Evolutionary conservation across 2,329 filamentous ascomycete species (phyloP).

Genomic region (Aspergillus sp.): DNA sequence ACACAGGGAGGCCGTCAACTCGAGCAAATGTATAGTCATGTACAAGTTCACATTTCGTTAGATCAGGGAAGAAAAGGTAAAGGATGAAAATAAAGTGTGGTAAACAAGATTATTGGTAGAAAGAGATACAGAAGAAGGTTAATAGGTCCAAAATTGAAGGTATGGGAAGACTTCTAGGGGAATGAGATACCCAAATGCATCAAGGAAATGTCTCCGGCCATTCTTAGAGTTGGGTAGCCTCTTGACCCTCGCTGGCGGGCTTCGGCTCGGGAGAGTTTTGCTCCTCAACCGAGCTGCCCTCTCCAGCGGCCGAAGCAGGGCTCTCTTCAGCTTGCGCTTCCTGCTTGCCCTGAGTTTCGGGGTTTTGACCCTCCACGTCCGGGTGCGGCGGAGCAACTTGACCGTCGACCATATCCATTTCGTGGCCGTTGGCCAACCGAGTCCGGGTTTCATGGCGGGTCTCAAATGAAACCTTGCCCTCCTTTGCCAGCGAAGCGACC

Average conservation of each 20-base stretch:
- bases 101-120: constrained; percentile 13
- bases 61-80: constrained; percentile 3
- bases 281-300: constrained; percentile 38
- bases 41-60: constrained; percentile 21
- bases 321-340: constrained; percentile 32
- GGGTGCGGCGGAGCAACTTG: constrained; percentile 54
- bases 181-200: constrained; percentile 17
- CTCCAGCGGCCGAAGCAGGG: constrained; percentile 41
- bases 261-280: constrained; percentile 40
- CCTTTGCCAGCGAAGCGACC: constrained; percentile 67
- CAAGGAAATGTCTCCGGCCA: constrained; percentile 13
- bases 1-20: not conserved
- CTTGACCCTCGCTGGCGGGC: constrained; percentile 49
- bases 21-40: constrained; percentile 9
- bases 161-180: constrained; percentile 12
- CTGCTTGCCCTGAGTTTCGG: constrained; percentile 52
- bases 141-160: constrained; percentile 1
- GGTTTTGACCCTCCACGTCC: constrained; percentile 58
- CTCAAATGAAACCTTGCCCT: constrained; percentile 93
- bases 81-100: not conserved
- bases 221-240: constrained; percentile 40
- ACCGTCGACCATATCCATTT: constrained; percentile 54
- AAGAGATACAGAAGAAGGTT: constrained; percentile 18
- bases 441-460: constrained; percentile 96
- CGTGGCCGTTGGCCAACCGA: constrained; percentile 73